Conservation (phyloP, 2,329 filamentous ascomycete genomes). For the Talaromyces funiculosus region DNA sequence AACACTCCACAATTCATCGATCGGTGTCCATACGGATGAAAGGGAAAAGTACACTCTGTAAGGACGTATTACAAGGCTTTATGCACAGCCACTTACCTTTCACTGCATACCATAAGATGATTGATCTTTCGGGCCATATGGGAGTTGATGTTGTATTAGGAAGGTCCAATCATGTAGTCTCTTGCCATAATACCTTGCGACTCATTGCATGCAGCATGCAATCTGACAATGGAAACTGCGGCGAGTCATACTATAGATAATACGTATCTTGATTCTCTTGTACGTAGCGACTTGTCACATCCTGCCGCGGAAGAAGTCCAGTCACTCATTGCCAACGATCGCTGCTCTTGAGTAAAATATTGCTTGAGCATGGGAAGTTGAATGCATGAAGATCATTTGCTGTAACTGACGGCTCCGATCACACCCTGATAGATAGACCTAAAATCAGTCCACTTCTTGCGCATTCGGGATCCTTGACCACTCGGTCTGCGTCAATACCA, state of each 20-base stretch:
- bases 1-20: background rate
- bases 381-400: background rate
- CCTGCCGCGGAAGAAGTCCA: background rate
- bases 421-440: background rate
- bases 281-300: background rate
- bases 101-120: background rate
- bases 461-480: background rate
- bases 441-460: background rate
- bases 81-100: background rate
- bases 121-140: background rate
- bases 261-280: background rate
- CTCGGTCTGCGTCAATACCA: background rate
- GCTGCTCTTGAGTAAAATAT: background rate
- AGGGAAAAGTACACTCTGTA: too few species aligned
- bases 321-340: background rate
- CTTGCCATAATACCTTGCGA: background rate
- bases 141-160: background rate
- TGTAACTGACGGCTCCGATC: background rate
- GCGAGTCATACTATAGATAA: background rate
- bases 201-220: background rate
- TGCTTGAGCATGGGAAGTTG: background rate
- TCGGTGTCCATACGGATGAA: background rate
- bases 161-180: background rate
- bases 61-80: background rate
- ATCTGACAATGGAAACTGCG: background rate